Evolutionary conservation across 139 green algal genomes (phyloP).

Genomic region (Closterium sp.): DNA sequence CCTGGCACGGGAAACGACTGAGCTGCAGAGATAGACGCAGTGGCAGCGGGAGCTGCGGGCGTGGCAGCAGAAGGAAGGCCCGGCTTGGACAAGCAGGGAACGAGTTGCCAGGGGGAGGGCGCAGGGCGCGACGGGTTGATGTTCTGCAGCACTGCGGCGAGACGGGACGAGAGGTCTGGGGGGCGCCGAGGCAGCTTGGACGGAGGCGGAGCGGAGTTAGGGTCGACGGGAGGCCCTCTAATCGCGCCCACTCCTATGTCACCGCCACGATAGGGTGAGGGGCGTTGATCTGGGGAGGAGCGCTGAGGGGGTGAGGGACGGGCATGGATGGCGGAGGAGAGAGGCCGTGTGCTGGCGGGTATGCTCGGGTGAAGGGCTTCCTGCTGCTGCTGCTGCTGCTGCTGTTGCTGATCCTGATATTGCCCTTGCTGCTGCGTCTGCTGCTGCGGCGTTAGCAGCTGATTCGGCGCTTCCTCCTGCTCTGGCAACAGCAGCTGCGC

Average conservation of each 20-base stretch:
- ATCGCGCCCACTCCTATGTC: neutral
- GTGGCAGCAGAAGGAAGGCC: no score
- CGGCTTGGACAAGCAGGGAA: no score
- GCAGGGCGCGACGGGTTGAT: neutral
- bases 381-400: neutral
- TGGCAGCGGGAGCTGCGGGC: no score
- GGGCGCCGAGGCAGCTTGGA: neutral
- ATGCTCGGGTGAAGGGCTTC: neutral
- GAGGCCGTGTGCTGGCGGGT: no score
- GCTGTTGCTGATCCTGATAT: neutral
- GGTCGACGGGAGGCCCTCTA: neutral
- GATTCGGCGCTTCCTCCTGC: no score
- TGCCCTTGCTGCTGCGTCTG: no score
- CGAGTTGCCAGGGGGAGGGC: neutral
- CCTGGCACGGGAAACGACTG: no score
- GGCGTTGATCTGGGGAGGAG: neutral
- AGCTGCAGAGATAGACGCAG: no score
- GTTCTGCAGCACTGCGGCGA: neutral
- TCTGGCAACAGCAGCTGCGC: no score
- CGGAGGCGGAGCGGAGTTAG: neutral
- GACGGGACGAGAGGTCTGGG: neutral
- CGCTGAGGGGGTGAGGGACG: neutral
- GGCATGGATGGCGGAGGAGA: neutral
- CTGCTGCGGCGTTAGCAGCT: no score
- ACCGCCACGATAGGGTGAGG: neutral